Evolutionary conservation across 441 rosid genomes (phyloP).

Genomic region (Biscutella auriculata): DNA sequence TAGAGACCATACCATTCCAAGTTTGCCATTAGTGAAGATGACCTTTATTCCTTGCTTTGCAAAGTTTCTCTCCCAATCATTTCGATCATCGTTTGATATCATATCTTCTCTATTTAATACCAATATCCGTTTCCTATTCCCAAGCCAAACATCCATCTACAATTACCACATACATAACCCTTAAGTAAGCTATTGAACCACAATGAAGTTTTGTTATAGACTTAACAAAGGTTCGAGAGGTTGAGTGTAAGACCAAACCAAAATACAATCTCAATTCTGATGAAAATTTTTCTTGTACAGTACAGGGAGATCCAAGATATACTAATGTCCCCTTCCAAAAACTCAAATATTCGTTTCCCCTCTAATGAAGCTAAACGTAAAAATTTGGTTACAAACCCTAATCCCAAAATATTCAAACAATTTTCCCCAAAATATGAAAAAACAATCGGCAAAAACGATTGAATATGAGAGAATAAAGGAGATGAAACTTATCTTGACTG

Average conservation of each 20-base stretch:
- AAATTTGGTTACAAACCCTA: too few relatives aligned
- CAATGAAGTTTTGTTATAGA: neutral
- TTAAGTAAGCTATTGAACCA: neutral
- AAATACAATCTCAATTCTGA: neutral
- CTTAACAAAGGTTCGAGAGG: neutral
- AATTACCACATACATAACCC: neutral
- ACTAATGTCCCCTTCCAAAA: neutral
- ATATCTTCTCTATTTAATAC: constrained; percentile 91
- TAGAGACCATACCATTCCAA: constrained; percentile 50
- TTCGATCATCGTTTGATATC: constrained; percentile 74
- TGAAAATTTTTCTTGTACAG: neutral
- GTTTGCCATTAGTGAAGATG: constrained; percentile 66
- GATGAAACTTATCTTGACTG: too few relatives aligned
- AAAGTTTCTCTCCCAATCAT: constrained; percentile 87
- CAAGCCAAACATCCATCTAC: constrained; percentile 91
- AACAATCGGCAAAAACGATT: too few relatives aligned
- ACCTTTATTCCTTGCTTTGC: constrained; percentile 64
- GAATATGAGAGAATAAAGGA: too few relatives aligned
- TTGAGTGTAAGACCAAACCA: neutral
- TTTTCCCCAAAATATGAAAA: too few relatives aligned
- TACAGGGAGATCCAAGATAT: neutral
- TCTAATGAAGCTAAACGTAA: too few relatives aligned
- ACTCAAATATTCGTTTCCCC: neutral
- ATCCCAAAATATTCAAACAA: too few relatives aligned
- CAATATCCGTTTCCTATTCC: constrained; percentile 77